These are phyloP conservation scores for Jacaranda copaia DNA, from an alignment of 257 asterid species.

Conservation along the genomic window DNA sequence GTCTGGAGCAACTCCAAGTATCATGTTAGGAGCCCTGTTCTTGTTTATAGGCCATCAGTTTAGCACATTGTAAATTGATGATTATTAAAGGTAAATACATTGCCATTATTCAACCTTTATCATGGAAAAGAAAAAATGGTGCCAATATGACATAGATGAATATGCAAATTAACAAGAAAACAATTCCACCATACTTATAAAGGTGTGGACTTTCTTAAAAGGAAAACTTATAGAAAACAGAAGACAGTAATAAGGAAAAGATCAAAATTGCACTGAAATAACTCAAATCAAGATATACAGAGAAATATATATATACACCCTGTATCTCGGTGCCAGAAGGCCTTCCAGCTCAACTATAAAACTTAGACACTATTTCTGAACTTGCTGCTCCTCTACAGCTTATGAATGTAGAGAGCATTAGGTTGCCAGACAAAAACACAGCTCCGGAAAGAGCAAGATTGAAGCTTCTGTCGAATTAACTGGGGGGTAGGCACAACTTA, in stretches of 20 bases:
- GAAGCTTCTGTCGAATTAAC: background rate
- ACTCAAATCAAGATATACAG: background rate
- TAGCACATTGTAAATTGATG: background rate
- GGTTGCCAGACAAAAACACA: background rate
- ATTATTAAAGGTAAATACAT: too few species aligned
- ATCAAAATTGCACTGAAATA: background rate
- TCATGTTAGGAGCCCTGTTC: conserved; percentile 48
- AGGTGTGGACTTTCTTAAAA: background rate
- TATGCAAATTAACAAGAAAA: too few species aligned
- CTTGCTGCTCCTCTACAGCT: background rate
- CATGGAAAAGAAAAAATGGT: too few species aligned
- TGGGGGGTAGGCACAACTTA: background rate
- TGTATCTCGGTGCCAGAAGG: background rate
- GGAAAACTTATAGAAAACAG: background rate
- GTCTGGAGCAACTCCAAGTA: conserved; percentile 33
- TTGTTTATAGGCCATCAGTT: conserved; percentile 39
- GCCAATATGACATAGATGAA: too few species aligned
- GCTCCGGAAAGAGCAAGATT: background rate
- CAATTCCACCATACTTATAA: background rate
- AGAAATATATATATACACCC: too few species aligned
- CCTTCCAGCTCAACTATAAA: background rate
- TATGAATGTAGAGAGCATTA: background rate
- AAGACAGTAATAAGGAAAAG: background rate
- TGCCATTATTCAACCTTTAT: background rate
- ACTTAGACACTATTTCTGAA: background rate